Conservation (phyloP, 306 rosid species). For the Sophora flavescens region DNA sequence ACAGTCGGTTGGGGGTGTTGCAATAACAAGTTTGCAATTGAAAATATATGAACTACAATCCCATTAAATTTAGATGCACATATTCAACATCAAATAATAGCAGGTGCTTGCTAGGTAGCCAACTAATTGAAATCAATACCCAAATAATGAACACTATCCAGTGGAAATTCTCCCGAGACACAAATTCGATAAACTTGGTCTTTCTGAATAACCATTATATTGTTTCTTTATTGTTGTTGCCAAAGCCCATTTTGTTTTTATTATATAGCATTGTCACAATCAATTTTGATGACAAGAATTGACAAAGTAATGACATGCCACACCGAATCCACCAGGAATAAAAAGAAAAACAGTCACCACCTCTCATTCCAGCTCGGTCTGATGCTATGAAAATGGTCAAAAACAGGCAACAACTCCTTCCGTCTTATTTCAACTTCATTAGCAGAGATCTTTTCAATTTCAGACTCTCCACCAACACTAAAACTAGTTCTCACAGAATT, state of each 20-base stretch:
- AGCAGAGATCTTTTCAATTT: constrained; percentile 73
- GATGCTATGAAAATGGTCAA: constrained; percentile 77
- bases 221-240: constrained; percentile 19
- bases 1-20: constrained; percentile 17
- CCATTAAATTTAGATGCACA: constrained; percentile 22
- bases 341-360: constrained; percentile 49
- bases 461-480: constrained; percentile 71
- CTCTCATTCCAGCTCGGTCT: constrained; percentile 79
- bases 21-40: constrained; percentile 20
- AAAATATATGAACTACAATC: constrained; percentile 25
- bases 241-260: constrained; percentile 33
- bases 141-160: constrained; percentile 11
- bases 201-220: constrained; percentile 18
- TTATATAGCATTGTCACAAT: neutral
- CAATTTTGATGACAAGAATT: constrained; percentile 15
- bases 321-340: constrained; percentile 29
- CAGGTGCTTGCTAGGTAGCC: constrained; percentile 23
- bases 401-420: constrained; percentile 84
- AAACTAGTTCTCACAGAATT: constrained; percentile 51
- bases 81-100: constrained; percentile 22
- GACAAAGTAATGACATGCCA: constrained; percentile 32
- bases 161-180: constrained; percentile 23
- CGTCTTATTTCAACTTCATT: constrained; percentile 75
- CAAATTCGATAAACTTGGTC: neutral
- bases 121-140: constrained; percentile 37